Base-by-base conservation (phyloP, 371 early-diverging fungal species). In the Lichtheimia ornata region DNA sequence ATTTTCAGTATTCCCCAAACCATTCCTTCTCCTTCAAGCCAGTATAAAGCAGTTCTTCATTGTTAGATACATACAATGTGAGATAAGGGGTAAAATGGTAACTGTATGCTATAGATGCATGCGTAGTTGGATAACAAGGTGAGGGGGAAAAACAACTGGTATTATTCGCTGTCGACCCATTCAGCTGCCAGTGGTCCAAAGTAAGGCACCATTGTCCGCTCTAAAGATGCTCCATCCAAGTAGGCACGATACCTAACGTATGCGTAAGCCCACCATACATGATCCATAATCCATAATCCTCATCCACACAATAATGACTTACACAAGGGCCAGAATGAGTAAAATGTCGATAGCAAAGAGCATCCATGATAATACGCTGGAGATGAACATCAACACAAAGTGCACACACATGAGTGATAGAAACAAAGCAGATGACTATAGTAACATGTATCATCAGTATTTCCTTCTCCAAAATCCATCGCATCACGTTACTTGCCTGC, bases 101-200 rank as follows among this genome's bases (percentile, higher is more conserved):
- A 28, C 1, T 4, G 28, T 28, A 35, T 35, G 35, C 35, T 35
- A 35, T 35, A 6, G 6, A 35, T 6, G 35, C 35, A 35, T 35
- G 35, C 35, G 9, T 35, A 0, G 9, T 35, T 35, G 35, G 11
- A 35, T 28, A 7, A 28, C 28, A 28, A 28, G 28, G 28, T 28
- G 22, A 22, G 22, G 22, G 22, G n/a, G n/a, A n/a, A n/a, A n/a
- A n/a, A n/a, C n/a, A n/a, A n/a, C 22, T 22, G 28, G 28, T 35
- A 24, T 74, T 72, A 89, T 65, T 89, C 89, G 18, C 65, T 69
- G 63, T 89, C 88, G 1, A 85, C 85, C 83, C 85, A 89, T 56
- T 78, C 69, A 27, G 84, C 71, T 18, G 89, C 89, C 14, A 87
- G 64, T 35, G 57, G 51, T 18, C 89, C 89, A 63, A 87, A 65